phyloP scores from a whole-genome alignment of 257 asterid species.

The Fraxinus anomala region DNA sequence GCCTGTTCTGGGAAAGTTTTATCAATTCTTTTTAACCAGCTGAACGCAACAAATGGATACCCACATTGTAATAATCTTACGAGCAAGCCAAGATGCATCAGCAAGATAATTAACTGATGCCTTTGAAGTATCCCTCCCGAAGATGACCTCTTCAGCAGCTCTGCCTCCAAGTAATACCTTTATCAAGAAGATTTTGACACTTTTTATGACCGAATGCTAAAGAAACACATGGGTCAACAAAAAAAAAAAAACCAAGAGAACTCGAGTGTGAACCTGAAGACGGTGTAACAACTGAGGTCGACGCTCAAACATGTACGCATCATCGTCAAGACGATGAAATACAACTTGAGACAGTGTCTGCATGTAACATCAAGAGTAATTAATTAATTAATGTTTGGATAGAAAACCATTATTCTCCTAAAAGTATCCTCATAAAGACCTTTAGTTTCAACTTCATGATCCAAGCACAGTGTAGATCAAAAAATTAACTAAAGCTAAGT shows the following conservation, averaged over 20 bases:
- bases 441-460: background rate
- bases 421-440: background rate
- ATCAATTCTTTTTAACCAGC: background rate
- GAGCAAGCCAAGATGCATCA: conserved; percentile 99
- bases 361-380: conserved; percentile 28
- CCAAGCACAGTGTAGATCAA: background rate
- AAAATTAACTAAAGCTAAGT: background rate
- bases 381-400: background rate
- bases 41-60: conserved; percentile 27
- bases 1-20: background rate
- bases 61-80: conserved; percentile 85
- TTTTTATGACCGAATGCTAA: background rate
- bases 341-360: conserved; percentile 92
- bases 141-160: conserved; percentile 95
- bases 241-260: background rate
- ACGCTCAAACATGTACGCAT: conserved; percentile 80
- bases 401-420: background rate
- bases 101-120: conserved; percentile 93
- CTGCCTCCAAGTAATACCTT: conserved; percentile 95
- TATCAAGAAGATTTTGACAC: conserved; percentile 9
- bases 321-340: conserved; percentile 90
- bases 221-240: conserved; percentile 2
- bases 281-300: conserved; percentile 91
- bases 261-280: conserved; percentile 71
- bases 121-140: conserved; percentile 82